These are phyloP conservation scores for Sungouiella blattae DNA, from an alignment of 805 yeast species.

Conservation along the genomic window DNA sequence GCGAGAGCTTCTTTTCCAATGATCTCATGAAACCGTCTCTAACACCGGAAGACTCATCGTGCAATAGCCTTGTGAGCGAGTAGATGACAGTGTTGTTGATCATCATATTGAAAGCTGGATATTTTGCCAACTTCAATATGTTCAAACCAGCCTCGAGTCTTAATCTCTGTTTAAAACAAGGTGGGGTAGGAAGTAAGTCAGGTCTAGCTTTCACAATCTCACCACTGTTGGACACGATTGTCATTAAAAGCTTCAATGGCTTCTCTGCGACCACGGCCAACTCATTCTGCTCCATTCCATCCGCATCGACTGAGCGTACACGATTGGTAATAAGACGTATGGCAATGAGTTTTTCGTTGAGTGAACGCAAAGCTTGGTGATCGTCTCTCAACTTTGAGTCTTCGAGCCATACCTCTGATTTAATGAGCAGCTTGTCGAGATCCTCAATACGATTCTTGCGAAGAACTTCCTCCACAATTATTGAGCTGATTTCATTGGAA, in stretches of 20 bases:
- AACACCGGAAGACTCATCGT: slow-evolving; percentile 61
- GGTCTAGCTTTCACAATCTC: slow-evolving; percentile 55
- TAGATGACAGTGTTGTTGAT: slow-evolving; percentile 52
- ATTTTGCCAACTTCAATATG: slow-evolving; percentile 61
- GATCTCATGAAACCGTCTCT: slow-evolving; percentile 49
- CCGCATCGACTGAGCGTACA: slow-evolving; percentile 39
- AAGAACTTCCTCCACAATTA: slow-evolving; percentile 59
- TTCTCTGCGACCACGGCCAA: slow-evolving; percentile 27
- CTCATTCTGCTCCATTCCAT: slow-evolving; percentile 14
- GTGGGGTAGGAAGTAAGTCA: slow-evolving; percentile 58
- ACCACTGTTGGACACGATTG: slow-evolving; percentile 72
- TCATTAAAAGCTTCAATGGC: slow-evolving; percentile 56
- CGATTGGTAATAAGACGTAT: slow-evolving; percentile 59
- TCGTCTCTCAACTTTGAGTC: slow-evolving; percentile 37
- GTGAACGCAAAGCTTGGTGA: slow-evolving; percentile 20
- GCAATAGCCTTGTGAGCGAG: slow-evolving; percentile 54
- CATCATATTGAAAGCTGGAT: slow-evolving; percentile 47
- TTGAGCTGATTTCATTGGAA: slow-evolving; percentile 56
- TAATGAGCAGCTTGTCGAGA: slow-evolving; percentile 24
- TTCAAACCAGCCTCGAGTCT: slow-evolving; percentile 66
- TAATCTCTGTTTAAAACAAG: slow-evolving; percentile 53
- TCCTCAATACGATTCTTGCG: slow-evolving; percentile 42
- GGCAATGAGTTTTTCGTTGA: slow-evolving; percentile 50
- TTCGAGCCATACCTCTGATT: slow-evolving; percentile 43
- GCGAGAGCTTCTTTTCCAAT: slow-evolving; percentile 49